Evolutionary conservation across 345 rosid genomes (phyloP).

Genomic region (Pistacia vera): DNA sequence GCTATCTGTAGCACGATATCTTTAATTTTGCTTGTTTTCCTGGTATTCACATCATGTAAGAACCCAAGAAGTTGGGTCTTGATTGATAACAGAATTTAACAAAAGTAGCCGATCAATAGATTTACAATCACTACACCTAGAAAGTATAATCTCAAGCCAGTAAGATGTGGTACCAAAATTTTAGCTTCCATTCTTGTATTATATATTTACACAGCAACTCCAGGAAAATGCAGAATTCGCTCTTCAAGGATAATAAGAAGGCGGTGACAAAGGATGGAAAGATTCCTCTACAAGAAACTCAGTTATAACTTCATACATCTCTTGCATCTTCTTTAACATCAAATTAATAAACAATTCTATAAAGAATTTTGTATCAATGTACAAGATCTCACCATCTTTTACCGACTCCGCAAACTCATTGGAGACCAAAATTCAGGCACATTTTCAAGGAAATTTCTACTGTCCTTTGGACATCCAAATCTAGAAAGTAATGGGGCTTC

Average conservation of each 20-base stretch:
- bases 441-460: conserved; percentile 75
- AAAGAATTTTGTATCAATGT: conserved; percentile 66
- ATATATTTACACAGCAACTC: conserved; percentile 41
- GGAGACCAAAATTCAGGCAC: conserved; percentile 97
- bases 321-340: conserved; percentile 65
- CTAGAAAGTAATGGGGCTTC: conserved; percentile 94
- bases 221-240: conserved; percentile 54
- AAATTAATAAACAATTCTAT: conserved; percentile 55
- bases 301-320: conserved; percentile 61
- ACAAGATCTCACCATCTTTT: conserved; percentile 78
- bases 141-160: conserved; percentile 66
- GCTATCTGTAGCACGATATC: conserved; percentile 41
- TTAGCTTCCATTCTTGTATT: conserved; percentile 26
- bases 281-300: conserved; percentile 71
- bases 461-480: conserved; percentile 73
- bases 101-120: conserved; percentile 70
- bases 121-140: conserved; percentile 38
- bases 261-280: conserved; percentile 63
- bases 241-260: conserved; percentile 80
- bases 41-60: conserved; percentile 52
- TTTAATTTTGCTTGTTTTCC: conserved; percentile 42
- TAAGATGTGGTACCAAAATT: conserved; percentile 41
- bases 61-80: conserved; percentile 61
- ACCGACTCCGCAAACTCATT: conserved; percentile 76
- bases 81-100: conserved; percentile 60